Evolutionary conservation across 768 basidiomycete species (phyloP).

Genomic region (Austroboletus eburneus): DNA sequence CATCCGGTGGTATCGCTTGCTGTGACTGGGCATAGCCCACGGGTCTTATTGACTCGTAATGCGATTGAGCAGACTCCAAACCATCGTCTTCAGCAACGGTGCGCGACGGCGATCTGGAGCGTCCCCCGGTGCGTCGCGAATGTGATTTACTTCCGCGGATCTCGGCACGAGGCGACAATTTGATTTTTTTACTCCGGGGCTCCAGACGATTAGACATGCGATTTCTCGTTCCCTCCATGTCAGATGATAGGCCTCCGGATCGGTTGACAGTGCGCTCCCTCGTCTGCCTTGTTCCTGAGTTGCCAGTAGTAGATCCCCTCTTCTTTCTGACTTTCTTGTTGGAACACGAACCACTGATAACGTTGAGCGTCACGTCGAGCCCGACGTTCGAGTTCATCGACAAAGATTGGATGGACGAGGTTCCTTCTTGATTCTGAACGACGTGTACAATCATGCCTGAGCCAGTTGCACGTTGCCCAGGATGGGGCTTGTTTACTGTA

Average conservation of each 20-base stretch:
- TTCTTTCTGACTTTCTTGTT: conserved; percentile 11
- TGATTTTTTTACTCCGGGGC: conserved; percentile 23
- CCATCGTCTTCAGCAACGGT: neutral
- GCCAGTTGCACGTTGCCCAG: conserved; percentile 2
- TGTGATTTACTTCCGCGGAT: too few relatives aligned
- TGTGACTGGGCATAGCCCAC: neutral
- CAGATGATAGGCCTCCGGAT: neutral
- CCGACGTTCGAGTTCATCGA: neutral
- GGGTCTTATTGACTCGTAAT: conserved; percentile 1
- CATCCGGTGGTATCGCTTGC: neutral
- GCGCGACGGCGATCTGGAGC: neutral
- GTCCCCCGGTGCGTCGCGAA: neutral
- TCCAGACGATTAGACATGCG: conserved; percentile 1
- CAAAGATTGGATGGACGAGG: neutral
- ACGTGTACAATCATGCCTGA: neutral
- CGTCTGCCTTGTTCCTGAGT: neutral
- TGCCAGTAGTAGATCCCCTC: neutral
- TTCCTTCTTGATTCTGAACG: neutral
- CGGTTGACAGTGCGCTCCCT: conserved; percentile 6
- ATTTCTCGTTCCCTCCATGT: conserved; percentile 1
- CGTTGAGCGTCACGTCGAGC: neutral
- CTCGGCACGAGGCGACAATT: neutral
- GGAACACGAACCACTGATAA: neutral
- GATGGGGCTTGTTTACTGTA: conserved; percentile 16
- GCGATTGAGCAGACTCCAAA: neutral